Conservation (phyloP, 352 stramenopile genomes). For the Halophytophthora batemanensis region DNA sequence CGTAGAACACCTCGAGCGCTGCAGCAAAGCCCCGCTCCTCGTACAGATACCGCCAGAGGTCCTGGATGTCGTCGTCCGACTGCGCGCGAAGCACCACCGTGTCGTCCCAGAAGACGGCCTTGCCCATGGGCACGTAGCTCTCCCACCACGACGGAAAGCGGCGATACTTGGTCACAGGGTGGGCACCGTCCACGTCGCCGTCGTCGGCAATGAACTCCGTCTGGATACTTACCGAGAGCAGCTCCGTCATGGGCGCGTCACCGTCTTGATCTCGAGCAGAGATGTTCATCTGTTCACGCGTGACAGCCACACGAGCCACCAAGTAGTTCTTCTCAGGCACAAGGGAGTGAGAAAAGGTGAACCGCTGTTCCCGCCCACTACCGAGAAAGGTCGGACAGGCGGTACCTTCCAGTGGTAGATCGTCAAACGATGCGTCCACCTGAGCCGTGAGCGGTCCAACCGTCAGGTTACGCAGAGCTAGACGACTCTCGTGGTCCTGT, state of each 20-base stretch:
- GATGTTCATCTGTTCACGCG: constrained; percentile 10
- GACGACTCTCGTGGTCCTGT: constrained; percentile 36
- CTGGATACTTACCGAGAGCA: constrained; percentile 28
- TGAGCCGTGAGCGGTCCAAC: constrained; percentile 55
- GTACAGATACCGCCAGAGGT: constrained; percentile 41
- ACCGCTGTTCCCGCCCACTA: constrained; percentile 26
- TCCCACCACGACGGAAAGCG: constrained; percentile 58
- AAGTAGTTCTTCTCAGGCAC: constrained; percentile 62
- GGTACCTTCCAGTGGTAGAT: constrained; percentile 41
- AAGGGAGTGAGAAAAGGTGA: constrained; percentile 49
- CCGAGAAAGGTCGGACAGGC: constrained; percentile 52
- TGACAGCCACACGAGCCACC: constrained; percentile 29
- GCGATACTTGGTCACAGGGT: constrained; percentile 37
- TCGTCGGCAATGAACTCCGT: constrained; percentile 51
- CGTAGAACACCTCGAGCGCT: constrained; percentile 65
- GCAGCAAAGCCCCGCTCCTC: constrained; percentile 39
- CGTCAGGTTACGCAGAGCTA: constrained; percentile 59
- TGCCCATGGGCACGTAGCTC: constrained; percentile 58
- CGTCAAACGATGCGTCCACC: constrained; percentile 41
- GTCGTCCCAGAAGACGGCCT: constrained; percentile 70
- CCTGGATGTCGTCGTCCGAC: constrained; percentile 48
- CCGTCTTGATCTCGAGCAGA: neutral
- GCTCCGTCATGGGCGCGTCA: constrained; percentile 1
- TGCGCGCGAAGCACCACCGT: constrained; percentile 47
- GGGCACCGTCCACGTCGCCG: constrained; percentile 14